phyloP scores from a whole-genome alignment of 2,329 filamentous ascomycete genomes.

The Niveomyces coronatus region DNA sequence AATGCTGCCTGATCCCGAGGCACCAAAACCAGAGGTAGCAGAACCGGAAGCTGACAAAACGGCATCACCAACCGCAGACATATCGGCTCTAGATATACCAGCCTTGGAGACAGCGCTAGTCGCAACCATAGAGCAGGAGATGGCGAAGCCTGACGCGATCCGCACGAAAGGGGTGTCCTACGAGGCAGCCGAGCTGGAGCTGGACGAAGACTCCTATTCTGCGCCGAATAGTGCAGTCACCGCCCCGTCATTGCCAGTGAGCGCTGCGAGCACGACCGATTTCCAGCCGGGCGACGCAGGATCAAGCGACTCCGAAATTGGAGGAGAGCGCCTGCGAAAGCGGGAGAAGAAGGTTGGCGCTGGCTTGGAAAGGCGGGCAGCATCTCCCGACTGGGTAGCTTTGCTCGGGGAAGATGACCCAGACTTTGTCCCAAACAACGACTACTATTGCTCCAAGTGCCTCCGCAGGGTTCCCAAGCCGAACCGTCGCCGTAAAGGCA shows the following conservation, averaged over 20 bases:
- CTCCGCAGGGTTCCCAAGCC: constrained; percentile 20
- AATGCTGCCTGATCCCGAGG: too few species aligned
- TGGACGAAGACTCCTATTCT: too few species aligned
- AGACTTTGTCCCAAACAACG: constrained; percentile 16
- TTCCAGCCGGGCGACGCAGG: background rate
- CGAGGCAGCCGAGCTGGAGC: too few species aligned
- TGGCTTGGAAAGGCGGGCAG: background rate
- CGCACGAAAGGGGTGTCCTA: too few species aligned
- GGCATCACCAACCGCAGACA: too few species aligned
- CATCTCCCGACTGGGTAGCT: constrained; percentile 19
- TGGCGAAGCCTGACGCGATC: too few species aligned
- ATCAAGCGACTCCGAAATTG: background rate
- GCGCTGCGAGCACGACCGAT: background rate
- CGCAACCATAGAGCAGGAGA: too few species aligned
- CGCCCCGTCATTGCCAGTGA: background rate
- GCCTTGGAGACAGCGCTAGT: too few species aligned
- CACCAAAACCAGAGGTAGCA: too few species aligned
- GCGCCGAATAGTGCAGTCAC: too few species aligned
- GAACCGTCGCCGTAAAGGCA: constrained; percentile 13
- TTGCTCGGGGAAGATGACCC: constrained; percentile 15
- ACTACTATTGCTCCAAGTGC: constrained; percentile 24
- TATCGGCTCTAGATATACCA: too few species aligned
- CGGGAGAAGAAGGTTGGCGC: background rate
- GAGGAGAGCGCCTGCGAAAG: background rate
- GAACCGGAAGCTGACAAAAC: too few species aligned